Conservation (phyloP, 2,329 filamentous ascomycete genomes). For the Pseudogymnoascus destructans region DNA sequence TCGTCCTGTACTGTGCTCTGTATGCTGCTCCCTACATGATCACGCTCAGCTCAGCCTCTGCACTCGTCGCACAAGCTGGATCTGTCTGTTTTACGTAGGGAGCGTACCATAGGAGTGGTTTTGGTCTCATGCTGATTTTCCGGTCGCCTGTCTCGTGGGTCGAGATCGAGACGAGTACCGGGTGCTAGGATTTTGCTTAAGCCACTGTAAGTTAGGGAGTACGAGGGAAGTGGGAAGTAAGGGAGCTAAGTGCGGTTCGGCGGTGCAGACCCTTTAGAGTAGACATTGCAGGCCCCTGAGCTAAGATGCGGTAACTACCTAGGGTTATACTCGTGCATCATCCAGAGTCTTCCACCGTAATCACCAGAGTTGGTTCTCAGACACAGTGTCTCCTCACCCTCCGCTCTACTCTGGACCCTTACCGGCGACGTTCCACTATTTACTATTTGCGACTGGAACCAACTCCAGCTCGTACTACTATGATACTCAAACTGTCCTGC, state of each 20-base stretch:
- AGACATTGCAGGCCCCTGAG: background rate
- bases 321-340: background rate
- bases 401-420: background rate
- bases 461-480: background rate
- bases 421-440: no score
- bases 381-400: background rate
- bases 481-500: background rate
- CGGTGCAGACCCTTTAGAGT: background rate
- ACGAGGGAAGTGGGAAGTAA: background rate
- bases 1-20: background rate
- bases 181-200: background rate
- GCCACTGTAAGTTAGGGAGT: background rate
- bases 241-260: background rate
- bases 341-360: background rate
- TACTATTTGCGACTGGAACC: background rate
- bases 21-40: background rate
- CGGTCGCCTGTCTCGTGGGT: background rate
- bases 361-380: background rate
- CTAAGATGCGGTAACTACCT: background rate
- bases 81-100: background rate
- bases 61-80: background rate
- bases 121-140: conserved; percentile 7
- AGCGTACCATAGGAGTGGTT: background rate
- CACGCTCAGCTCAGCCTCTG: background rate
- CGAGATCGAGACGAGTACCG: background rate